Conservation (phyloP, 495 filamentous ascomycete genomes). For the Corynascus novoguineensis region DNA sequence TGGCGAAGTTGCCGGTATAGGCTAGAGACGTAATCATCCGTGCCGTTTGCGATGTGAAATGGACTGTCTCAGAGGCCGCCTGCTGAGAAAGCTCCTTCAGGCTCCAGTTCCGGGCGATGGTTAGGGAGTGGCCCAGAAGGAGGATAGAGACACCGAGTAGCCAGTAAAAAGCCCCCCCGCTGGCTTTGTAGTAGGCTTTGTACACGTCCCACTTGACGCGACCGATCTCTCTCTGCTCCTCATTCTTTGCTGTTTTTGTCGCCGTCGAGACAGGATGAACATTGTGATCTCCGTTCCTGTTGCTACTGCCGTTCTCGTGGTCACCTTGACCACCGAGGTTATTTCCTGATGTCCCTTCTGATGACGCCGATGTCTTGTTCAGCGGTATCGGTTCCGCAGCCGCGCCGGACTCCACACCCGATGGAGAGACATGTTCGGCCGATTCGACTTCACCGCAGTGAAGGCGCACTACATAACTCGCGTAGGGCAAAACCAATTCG, state of each 20-base stretch:
- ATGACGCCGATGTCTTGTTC: slow-evolving; percentile 9
- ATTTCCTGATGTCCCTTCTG: not conserved
- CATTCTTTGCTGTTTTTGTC: slow-evolving; percentile 30
- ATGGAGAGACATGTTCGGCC: slow-evolving; percentile 43
- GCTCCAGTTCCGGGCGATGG: slow-evolving; percentile 29
- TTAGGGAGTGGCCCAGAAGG: slow-evolving; percentile 38
- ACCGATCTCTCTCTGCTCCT: slow-evolving; percentile 51
- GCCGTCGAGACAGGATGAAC: slow-evolving; percentile 29
- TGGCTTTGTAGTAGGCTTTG: slow-evolving; percentile 50
- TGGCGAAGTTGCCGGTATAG: slow-evolving; percentile 3
- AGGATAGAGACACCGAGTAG: slow-evolving; percentile 41
- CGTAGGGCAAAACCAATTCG: slow-evolving; percentile 50
- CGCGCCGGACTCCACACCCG: slow-evolving; percentile 31
- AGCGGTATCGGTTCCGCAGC: not conserved
- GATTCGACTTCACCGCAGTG: slow-evolving; percentile 52
- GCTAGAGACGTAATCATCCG: not conserved
- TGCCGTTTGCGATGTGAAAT: slow-evolving; percentile 8
- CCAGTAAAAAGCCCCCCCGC: slow-evolving; percentile 55
- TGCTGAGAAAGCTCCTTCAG: slow-evolving; percentile 31
- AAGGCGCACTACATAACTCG: slow-evolving; percentile 58
- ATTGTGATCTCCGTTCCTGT: no score
- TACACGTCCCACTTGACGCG: slow-evolving; percentile 53
- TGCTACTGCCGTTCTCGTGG: slow-evolving; percentile 2
- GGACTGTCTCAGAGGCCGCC: slow-evolving; percentile 12
- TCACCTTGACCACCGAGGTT: no score